These are phyloP conservation scores for Pleoardoris graminearum DNA, from an alignment of 2,329 filamentous ascomycete genomes.

Conservation along the genomic window DNA sequence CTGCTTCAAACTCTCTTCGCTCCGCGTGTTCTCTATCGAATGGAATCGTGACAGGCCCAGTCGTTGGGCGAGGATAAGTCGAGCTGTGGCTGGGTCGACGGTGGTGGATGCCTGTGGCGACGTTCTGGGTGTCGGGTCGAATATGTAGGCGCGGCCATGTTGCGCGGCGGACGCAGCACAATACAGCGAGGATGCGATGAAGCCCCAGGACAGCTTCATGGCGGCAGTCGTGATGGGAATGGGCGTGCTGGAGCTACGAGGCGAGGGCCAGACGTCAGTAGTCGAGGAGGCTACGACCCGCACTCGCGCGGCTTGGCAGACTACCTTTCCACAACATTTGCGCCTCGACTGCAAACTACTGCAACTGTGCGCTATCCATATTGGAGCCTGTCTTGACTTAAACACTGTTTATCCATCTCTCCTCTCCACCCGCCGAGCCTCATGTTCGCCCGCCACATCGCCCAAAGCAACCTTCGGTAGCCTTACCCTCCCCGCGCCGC, in stretches of 20 bases:
- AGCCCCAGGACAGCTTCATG: constrained; percentile 51
- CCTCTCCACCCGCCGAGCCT: background rate
- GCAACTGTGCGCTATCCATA: background rate
- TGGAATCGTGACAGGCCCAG: constrained; percentile 56
- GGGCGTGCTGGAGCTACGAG: constrained; percentile 23
- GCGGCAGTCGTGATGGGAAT: constrained; percentile 28
- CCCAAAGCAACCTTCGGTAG: constrained; percentile 10
- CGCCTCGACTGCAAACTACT: background rate
- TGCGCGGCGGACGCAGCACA: constrained; percentile 37
- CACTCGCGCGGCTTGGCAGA: constrained; percentile 3
- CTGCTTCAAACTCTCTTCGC: constrained; percentile 48
- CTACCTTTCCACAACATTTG: background rate
- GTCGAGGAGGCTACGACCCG: constrained; percentile 6
- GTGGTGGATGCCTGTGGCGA: constrained; percentile 23
- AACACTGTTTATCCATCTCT: too few relatives aligned
- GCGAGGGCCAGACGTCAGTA: constrained; percentile 31
- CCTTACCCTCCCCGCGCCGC: constrained; percentile 15
- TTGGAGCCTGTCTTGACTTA: background rate
- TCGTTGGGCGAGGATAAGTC: constrained; percentile 56
- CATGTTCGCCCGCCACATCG: constrained; percentile 2
- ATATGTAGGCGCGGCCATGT: constrained; percentile 44
- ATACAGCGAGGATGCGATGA: constrained; percentile 47
- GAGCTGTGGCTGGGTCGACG: constrained; percentile 49
- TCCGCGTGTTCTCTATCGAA: constrained; percentile 42
- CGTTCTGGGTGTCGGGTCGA: constrained; percentile 29